Conservation (phyloP, 2,329 filamentous ascomycete genomes). For the Teratosphaeria viscida region DNA sequence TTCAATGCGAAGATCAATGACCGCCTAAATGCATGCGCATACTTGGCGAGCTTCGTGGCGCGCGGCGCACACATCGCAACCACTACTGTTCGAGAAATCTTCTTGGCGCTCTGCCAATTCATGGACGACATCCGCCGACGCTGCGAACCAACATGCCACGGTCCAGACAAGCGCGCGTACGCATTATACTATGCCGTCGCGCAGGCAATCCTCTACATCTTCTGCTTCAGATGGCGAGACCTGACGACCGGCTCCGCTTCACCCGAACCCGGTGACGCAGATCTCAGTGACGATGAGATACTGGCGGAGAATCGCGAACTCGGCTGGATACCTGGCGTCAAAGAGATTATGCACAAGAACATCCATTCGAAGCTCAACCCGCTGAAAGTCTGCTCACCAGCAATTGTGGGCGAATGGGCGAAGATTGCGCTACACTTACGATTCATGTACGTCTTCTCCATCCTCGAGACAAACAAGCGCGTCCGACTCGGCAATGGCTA, state of each 20-base stretch:
- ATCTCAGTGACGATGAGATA: constrained; percentile 43
- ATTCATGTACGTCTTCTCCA: constrained; percentile 79
- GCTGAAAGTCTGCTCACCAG: constrained; percentile 83
- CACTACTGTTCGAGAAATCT: constrained; percentile 69
- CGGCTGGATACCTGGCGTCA: constrained; percentile 64
- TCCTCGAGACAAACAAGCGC: constrained; percentile 87
- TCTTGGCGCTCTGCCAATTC: constrained; percentile 66
- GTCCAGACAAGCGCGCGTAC: constrained; percentile 76
- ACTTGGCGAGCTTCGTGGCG: constrained; percentile 88
- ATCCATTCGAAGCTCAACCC: constrained; percentile 88
- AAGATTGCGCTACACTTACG: constrained; percentile 74
- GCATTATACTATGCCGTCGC: constrained; percentile 76
- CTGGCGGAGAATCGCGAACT: constrained; percentile 62
- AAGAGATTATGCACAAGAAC: constrained; percentile 62
- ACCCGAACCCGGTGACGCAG: constrained; percentile 25
- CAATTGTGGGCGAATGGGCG: constrained; percentile 85
- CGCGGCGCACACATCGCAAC: constrained; percentile 72
- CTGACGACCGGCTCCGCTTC: constrained; percentile 52
- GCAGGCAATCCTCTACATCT: constrained; percentile 88
- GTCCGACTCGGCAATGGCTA: constrained; percentile 64
- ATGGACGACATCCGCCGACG: constrained; percentile 63
- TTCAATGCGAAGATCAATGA: constrained; percentile 70
- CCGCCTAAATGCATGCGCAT: constrained; percentile 78
- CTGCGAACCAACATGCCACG: constrained; percentile 64
- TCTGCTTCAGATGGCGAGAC: constrained; percentile 96